Evolutionary conservation across 2,329 filamentous ascomycete genomes (phyloP).

Genomic region (Orbilia brochopaga): DNA sequence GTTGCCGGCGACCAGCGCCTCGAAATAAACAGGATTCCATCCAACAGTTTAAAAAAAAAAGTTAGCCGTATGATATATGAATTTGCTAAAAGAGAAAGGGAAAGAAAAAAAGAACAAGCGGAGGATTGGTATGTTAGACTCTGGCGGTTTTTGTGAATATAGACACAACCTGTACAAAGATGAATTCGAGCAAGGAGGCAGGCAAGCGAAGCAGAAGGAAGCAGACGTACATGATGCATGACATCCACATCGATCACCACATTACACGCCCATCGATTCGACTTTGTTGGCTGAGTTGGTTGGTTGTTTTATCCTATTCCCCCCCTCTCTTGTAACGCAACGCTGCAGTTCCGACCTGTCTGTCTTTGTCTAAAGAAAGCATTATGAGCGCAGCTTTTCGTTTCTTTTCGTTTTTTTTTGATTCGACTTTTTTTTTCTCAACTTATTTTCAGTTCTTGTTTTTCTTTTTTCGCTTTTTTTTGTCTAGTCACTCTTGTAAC

Average conservation of each 20-base stretch:
- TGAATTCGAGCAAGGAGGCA: neutral
- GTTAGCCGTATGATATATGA: slow-evolving; percentile 8
- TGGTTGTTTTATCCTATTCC: slow-evolving; percentile 38
- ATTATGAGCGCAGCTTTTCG: slow-evolving; percentile 29
- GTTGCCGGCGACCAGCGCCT: slow-evolving; percentile 11
- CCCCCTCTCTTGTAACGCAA: slow-evolving; percentile 38
- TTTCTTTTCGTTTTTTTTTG: neutral
- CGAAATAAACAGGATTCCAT: neutral
- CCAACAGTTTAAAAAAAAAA: too few species aligned
- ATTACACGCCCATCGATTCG: too few species aligned
- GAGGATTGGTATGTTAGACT: neutral
- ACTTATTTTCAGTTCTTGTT: neutral
- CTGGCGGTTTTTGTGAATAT: slow-evolving; percentile 11
- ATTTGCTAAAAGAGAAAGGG: slow-evolving; percentile 18
- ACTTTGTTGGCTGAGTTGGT: slow-evolving; percentile 11
- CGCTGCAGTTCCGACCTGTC: slow-evolving; percentile 34
- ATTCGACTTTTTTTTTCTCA: neutral
- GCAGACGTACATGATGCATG: neutral
- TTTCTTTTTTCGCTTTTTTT: slow-evolving; percentile 24
- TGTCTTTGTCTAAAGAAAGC: slow-evolving; percentile 39
- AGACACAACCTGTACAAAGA: slow-evolving; percentile 9
- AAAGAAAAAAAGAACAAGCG: slow-evolving; percentile 20
- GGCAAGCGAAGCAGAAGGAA: neutral
- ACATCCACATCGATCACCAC: too few species aligned
- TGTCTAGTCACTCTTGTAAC: slow-evolving; percentile 25